Evolutionary conservation across 2,329 filamentous ascomycete genomes (phyloP).

Genomic region (Botrytis aclada): DNA sequence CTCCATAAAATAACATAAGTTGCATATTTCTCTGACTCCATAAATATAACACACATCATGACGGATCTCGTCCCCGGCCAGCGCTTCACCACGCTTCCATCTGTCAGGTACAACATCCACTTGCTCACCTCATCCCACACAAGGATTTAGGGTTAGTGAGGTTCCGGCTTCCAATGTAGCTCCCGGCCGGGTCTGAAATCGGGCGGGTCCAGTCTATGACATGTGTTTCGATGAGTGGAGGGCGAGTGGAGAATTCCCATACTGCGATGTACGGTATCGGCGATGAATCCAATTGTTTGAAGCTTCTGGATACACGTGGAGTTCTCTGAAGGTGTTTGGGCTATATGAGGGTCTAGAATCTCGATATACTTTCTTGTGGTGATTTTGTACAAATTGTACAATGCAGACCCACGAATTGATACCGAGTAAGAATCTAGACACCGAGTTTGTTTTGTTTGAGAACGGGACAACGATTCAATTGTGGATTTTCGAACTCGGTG

Average conservation of each 20-base stretch:
- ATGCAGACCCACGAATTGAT: not conserved
- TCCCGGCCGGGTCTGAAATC: constrained; percentile 5
- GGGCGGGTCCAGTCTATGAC: constrained; percentile 9
- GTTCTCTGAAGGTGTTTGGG: not conserved
- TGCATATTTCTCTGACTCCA: not conserved
- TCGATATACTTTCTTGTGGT: not conserved
- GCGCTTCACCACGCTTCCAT: constrained; percentile 7
- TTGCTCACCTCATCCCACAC: not conserved
- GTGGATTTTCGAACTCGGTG: constrained; percentile 2
- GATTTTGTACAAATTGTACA: not conserved
- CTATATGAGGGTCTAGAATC: not conserved
- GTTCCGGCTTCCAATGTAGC: not conserved
- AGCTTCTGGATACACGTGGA: constrained; percentile 8
- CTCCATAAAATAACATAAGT: not conserved
- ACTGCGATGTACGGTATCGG: not conserved
- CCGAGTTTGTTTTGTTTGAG: not conserved
- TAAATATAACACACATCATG: constrained; percentile 11
- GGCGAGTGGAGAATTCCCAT: not conserved
- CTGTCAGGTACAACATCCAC: constrained; percentile 16
- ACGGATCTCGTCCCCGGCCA: constrained; percentile 11
- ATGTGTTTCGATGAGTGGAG: constrained; percentile 1
- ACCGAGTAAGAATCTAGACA: constrained; percentile 1
- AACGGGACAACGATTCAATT: not conserved
- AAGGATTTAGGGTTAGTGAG: not conserved
- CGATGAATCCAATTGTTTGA: not conserved